phyloP scores from a whole-genome alignment of 1,284 basidiomycete genomes.

The Trichosporon inkin region DNA sequence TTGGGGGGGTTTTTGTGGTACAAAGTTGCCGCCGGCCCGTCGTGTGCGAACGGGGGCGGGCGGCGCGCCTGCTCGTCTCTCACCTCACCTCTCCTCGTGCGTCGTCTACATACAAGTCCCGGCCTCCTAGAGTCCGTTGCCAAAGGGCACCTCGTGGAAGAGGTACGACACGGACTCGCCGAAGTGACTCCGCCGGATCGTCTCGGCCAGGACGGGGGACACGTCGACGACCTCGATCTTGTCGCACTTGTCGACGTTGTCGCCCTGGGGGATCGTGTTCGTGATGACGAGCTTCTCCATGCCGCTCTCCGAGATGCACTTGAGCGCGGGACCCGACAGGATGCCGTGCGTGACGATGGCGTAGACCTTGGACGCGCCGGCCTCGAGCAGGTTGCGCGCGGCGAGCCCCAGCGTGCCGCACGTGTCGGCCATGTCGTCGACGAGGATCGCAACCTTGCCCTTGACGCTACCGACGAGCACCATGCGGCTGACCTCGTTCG shows the following conservation, averaged over 20 bases:
- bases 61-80: too few species aligned
- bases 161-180: constrained; percentile 52
- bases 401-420: constrained; percentile 96
- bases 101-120: too few species aligned
- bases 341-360: constrained; percentile 98
- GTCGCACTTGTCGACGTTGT: constrained; percentile 67
- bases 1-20: too few species aligned
- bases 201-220: constrained; percentile 90
- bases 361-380: constrained; percentile 79
- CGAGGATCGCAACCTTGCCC: constrained; percentile 93
- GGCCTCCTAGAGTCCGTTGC: constrained; percentile 22
- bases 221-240: constrained; percentile 98
- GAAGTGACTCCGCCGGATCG: constrained; percentile 72
- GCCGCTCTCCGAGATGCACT: constrained; percentile 64
- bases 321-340: constrained; percentile 80
- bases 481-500: constrained; percentile 99
- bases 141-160: constrained; percentile 52
- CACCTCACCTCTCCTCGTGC: too few species aligned
- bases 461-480: constrained; percentile 91
- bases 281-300: constrained; percentile 96
- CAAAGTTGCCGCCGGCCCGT: too few species aligned
- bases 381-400: constrained; percentile 80
- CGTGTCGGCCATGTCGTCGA: constrained; percentile 99
- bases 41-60: too few species aligned
- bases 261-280: constrained; percentile 90